A percentile compares a stretch with the other conserved stretches of the same genome.
Evolutionary conservation across 305 asterid species (phyloP).

Genomic region (Plantago rigida): DNA sequence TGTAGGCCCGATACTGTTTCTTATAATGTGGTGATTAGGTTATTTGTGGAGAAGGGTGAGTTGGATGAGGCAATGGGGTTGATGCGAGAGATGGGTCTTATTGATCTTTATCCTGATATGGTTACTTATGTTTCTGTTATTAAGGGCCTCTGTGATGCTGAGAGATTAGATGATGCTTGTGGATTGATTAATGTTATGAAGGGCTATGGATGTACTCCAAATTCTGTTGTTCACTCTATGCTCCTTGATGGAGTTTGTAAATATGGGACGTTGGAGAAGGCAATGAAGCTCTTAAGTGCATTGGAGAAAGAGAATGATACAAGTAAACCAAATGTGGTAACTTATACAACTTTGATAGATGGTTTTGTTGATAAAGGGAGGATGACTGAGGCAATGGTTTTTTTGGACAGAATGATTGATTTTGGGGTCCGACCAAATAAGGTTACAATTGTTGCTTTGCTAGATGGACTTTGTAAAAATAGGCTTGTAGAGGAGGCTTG

Average conservation of each 20-base stretch:
- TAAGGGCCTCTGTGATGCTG: constrained; percentile 62
- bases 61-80: constrained; percentile 55
- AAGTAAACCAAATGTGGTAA: constrained; percentile 54
- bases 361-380: constrained; percentile 52
- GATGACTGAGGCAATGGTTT: constrained; percentile 41
- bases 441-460: constrained; percentile 40
- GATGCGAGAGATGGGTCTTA: constrained; percentile 63
- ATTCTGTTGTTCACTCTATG: constrained; percentile 48
- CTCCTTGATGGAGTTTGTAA: constrained; percentile 66
- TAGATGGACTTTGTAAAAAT: constrained; percentile 61
- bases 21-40: constrained; percentile 60
- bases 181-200: constrained; percentile 49
- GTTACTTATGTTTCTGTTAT: constrained; percentile 44
- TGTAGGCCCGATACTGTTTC: constrained; percentile 62
- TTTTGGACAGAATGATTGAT: constrained; percentile 50
- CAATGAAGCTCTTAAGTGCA: constrained; percentile 44
- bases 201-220: constrained; percentile 55
- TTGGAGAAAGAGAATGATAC: constrained; percentile 54
- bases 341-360: constrained; percentile 58
- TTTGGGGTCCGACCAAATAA: constrained; percentile 48
- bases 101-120: constrained; percentile 66
- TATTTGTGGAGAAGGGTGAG: constrained; percentile 43
- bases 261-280: constrained; percentile 54
- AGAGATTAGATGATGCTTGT: constrained; percentile 56
- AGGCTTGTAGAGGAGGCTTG: constrained; percentile 54